Conservation (phyloP, 2,329 filamentous ascomycete species). For the Colletotrichum lindemuthianum region DNA sequence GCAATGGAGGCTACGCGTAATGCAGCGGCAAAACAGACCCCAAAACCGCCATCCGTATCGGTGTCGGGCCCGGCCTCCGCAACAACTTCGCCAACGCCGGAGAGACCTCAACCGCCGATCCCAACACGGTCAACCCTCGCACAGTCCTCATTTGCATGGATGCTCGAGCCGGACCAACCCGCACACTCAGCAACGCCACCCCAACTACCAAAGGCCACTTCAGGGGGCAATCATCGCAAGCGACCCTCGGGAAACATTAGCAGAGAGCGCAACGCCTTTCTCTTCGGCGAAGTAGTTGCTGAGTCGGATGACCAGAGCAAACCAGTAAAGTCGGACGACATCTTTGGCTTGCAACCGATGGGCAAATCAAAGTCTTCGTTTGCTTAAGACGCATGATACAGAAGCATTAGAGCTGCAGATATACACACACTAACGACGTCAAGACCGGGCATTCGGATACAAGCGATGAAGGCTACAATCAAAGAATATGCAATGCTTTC, state of each 20-base stretch:
- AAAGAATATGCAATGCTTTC: not conserved
- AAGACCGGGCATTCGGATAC: not conserved
- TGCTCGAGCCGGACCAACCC: constrained; percentile 70
- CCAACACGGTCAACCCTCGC: constrained; percentile 74
- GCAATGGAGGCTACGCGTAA: constrained; percentile 30
- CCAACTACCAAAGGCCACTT: constrained; percentile 38
- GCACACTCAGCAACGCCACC: constrained; percentile 44
- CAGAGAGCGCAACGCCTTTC: constrained; percentile 66
- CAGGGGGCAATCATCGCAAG: constrained; percentile 49
- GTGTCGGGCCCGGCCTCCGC: constrained; percentile 6
- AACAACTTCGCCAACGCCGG: not conserved
- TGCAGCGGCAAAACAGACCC: not conserved
- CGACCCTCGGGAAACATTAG: constrained; percentile 54
- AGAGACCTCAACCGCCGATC: constrained; percentile 50
- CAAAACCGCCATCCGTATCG: constrained; percentile 17
- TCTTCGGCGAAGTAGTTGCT: constrained; percentile 65
- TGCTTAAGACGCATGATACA: constrained; percentile 15
- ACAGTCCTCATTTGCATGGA: constrained; percentile 83
- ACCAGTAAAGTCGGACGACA: constrained; percentile 54
- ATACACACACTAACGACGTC: constrained; percentile 10
- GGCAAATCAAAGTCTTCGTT: constrained; percentile 28
- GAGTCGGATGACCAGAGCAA: constrained; percentile 48
- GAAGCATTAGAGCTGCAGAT: not conserved
- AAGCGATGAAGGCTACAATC: not conserved
- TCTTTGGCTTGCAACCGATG: constrained; percentile 66